These are phyloP conservation scores for Macrophomina tecta DNA, from an alignment of 2,329 filamentous ascomycete genomes.

Conservation along the genomic window DNA sequence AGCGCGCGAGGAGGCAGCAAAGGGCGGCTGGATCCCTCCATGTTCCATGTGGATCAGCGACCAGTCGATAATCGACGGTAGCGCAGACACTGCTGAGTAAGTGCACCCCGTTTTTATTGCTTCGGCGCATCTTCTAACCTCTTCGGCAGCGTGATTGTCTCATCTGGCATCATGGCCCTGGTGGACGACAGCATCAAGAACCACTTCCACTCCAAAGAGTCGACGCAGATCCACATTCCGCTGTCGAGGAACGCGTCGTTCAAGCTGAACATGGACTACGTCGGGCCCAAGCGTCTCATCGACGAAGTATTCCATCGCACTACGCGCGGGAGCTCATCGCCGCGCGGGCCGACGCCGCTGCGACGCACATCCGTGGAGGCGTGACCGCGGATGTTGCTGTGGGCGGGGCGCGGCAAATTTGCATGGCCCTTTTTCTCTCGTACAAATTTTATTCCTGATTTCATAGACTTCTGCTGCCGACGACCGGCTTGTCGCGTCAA, in stretches of 20 bases:
- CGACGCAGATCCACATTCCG: slow-evolving; percentile 59
- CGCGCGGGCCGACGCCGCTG: slow-evolving; percentile 38
- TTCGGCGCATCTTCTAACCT: slow-evolving; percentile 23
- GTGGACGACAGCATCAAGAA: slow-evolving; percentile 91
- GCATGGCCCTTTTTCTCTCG: slow-evolving; percentile 36
- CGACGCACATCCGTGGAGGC: slow-evolving; percentile 34
- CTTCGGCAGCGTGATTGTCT: slow-evolving; percentile 75
- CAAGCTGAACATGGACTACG: slow-evolving; percentile 65
- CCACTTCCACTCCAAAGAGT: slow-evolving; percentile 68
- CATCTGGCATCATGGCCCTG: slow-evolving; percentile 86
- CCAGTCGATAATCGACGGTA: slow-evolving; percentile 67
- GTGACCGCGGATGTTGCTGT: slow-evolving; percentile 24
- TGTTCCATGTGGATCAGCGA: slow-evolving; percentile 92
- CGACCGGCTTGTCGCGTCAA: not conserved
- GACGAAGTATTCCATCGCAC: slow-evolving; percentile 67
- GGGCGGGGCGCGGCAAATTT: slow-evolving; percentile 33
- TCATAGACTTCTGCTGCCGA: slow-evolving; percentile 17
- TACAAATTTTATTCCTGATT: slow-evolving; percentile 33
- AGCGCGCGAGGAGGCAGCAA: slow-evolving; percentile 71
- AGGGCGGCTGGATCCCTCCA: slow-evolving; percentile 88
- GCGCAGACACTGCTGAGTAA: slow-evolving; percentile 88
- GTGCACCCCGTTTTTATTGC: slow-evolving; percentile 41
- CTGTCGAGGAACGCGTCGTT: slow-evolving; percentile 56
- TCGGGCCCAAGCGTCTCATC: slow-evolving; percentile 67
- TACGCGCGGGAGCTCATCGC: slow-evolving; percentile 33